These are phyloP conservation scores for Cephaloascus albidus DNA, from an alignment of 805 yeast species.

Conservation along the genomic window DNA sequence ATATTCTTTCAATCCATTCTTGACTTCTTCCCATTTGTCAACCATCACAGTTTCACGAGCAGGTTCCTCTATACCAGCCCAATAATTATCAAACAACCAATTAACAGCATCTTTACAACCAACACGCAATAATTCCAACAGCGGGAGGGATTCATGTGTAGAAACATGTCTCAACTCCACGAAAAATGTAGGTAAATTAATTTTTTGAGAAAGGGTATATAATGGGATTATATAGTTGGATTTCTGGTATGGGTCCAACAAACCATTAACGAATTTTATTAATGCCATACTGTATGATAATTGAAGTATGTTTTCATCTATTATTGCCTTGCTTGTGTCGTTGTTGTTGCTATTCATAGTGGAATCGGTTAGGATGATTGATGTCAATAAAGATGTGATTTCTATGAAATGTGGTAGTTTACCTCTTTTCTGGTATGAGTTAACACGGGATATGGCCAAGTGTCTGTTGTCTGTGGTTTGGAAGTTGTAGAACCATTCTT, in stretches of 20 bases:
- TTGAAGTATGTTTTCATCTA: slow-evolving; percentile 28
- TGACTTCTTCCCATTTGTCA: slow-evolving; percentile 10
- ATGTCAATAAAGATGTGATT: slow-evolving; percentile 48
- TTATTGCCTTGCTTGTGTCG: slow-evolving; percentile 1
- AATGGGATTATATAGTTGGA: slow-evolving; percentile 72
- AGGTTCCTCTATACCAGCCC: slow-evolving; percentile 36
- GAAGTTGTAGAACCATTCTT: slow-evolving; percentile 43
- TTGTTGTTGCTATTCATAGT: slow-evolving; percentile 2
- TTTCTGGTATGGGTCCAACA: slow-evolving; percentile 80
- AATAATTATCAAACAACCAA: slow-evolving; percentile 71
- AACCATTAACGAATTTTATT: slow-evolving; percentile 83
- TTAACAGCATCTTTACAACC: slow-evolving; percentile 50
- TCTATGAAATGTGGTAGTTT: slow-evolving; percentile 66
- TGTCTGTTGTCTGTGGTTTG: slow-evolving; percentile 17
- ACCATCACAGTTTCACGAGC: slow-evolving; percentile 9
- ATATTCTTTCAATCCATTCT: slow-evolving; percentile 31
- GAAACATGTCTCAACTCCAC: slow-evolving; percentile 88
- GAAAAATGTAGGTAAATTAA: slow-evolving; percentile 67
- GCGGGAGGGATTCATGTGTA: slow-evolving; percentile 82
- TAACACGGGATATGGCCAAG: slow-evolving; percentile 42
- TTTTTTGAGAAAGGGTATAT: slow-evolving; percentile 57
- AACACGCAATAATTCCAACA: slow-evolving; percentile 56
- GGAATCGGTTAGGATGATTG: slow-evolving; percentile 35
- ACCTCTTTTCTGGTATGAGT: slow-evolving; percentile 50
- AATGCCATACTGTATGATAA: slow-evolving; percentile 64